Evolutionary conservation across 2,329 filamentous ascomycete genomes (phyloP), one percentile per base, ranked within the genome.

Genomic region (Xylaria sp.): DNA sequence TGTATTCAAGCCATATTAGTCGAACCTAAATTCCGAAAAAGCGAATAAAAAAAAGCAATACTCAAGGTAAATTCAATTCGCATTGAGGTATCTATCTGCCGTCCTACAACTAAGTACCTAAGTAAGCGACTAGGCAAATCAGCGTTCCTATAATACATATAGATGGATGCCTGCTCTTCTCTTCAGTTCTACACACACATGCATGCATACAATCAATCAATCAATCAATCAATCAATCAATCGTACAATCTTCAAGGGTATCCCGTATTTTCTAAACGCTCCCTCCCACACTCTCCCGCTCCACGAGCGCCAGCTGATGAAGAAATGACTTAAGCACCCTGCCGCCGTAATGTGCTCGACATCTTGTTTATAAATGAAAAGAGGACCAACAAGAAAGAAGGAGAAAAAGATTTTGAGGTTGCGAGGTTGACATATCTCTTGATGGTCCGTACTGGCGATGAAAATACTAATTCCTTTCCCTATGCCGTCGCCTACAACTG

Each of bases 51-150:
- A 61, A 44, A 20, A 50, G 48, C 7, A n/a, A 25, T 44, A 23
- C 9, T 3, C 23, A 25, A 39, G 18, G 25, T 41, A 54, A 54
- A 59, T 34, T 51, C 52, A 48, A 60, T 65, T 46, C 55, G 39
- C 48, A 39, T 63, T 55, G 32, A 59, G 54, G 67, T 66, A 59
- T 69, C 54, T 66, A 50, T 69, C 59, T 59, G 59, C 44, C 67
- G 13, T 18, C 6, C 54, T 10, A 37, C 5, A 46, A n/a, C 18
- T 23, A 20, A 32, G 39, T 15, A n/a, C n/a, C n/a, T n/a, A 34
- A 2, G 18, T 46, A n/a, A n/a, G 15, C 20, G 13, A 46, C 13
- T 41, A 37, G 55, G 32, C 48, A 41, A 60, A 60, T 18, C 23
- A 50, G 32, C 32, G 32, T 58, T 58, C 10, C 54, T 66, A 58